These are phyloP conservation scores for Vigna angularis DNA, from an alignment of 306 rosid genomes.

Conservation along the genomic window DNA sequence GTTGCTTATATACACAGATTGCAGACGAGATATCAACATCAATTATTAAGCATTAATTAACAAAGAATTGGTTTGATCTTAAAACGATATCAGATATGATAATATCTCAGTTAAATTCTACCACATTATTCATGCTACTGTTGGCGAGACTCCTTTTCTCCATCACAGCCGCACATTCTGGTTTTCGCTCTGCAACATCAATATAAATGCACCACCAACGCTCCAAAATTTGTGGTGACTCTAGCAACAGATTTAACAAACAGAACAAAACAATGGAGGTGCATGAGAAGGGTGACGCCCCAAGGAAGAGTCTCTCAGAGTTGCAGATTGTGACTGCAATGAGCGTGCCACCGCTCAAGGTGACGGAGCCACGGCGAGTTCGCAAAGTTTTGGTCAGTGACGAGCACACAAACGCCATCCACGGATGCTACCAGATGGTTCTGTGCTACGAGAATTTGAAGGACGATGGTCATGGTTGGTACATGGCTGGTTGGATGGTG, in stretches of 20 bases:
- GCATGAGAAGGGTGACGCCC: background rate
- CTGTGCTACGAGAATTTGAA: slow-evolving; percentile 46
- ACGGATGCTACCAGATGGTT: slow-evolving; percentile 54
- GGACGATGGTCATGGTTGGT: slow-evolving; percentile 46
- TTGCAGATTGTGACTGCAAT: slow-evolving; percentile 47
- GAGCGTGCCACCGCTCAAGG: slow-evolving; percentile 50
- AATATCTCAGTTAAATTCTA: no score
- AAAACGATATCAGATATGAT: no score
- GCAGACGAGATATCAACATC: no score
- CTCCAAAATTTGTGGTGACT: background rate
- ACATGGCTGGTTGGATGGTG: slow-evolving; percentile 59
- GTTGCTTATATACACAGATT: no score
- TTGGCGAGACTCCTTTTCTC: no score
- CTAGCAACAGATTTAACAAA: background rate
- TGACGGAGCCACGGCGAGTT: slow-evolving; percentile 47
- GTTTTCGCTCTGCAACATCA: no score
- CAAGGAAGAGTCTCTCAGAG: background rate
- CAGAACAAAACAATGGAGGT: slow-evolving; percentile 25
- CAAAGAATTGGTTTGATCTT: no score
- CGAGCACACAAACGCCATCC: slow-evolving; percentile 13
- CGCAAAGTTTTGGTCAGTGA: slow-evolving; percentile 40
- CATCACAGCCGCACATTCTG: no score
- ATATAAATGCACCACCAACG: slow-evolving; percentile 13
- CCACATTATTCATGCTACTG: no score
- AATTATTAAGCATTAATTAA: no score